phyloP scores from a whole-genome alignment of 352 stramenopile species.

The Phytopythium oedochilum region DNA sequence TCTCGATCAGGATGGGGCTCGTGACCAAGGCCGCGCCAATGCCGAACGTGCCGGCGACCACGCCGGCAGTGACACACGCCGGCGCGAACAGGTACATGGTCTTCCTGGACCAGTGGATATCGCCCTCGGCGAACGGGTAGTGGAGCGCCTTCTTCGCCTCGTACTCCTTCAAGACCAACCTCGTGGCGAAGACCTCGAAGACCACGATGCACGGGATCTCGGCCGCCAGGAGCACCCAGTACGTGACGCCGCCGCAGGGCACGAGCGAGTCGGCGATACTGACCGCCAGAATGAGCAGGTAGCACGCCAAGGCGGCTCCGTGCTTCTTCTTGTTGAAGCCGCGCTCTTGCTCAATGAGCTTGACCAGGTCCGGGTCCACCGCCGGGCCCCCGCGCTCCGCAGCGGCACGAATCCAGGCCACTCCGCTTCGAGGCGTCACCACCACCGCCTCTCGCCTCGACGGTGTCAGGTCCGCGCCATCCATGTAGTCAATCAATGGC shows the following conservation, averaged over 20 bases:
- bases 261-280: constrained; percentile 22
- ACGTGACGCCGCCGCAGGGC: constrained; percentile 30
- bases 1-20: constrained; percentile 23
- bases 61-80: constrained; percentile 28
- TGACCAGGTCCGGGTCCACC: not conserved
- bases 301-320: constrained; percentile 25
- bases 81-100: constrained; percentile 33
- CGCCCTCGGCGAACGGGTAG: constrained; percentile 32
- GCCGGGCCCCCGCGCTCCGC: not conserved
- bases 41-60: constrained; percentile 43
- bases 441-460: not conserved
- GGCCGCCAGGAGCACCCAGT: constrained; percentile 38
- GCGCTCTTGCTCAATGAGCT: constrained; percentile 20
- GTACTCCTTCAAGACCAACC: constrained; percentile 24
- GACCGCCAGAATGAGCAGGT: constrained; percentile 19
- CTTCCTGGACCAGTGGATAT: constrained; percentile 38
- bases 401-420: not conserved
- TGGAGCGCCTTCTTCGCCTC: constrained; percentile 27
- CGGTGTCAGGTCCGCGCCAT: not conserved
- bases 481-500: not conserved
- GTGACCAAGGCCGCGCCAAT: constrained; percentile 32
- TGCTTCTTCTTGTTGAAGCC: constrained; percentile 28
- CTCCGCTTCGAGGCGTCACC: not conserved
- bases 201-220: constrained; percentile 45
- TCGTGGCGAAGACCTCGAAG: constrained; percentile 22